phyloP scores from a whole-genome alignment of 2,329 filamentous ascomycete genomes.

The Aspergillus novofumigatus region DNA sequence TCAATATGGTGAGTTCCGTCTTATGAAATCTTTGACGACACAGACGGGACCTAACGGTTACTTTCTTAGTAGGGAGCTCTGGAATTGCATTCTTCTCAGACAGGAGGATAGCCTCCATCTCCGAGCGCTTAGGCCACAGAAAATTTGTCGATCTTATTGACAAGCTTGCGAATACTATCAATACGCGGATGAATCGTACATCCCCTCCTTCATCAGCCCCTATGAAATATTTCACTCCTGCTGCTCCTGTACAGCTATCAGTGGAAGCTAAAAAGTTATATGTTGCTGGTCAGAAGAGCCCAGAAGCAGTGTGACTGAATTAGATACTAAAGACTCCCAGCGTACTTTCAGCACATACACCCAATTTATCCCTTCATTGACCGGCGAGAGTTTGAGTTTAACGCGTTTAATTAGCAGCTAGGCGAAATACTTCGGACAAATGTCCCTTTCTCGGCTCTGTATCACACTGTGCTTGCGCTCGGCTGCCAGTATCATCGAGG shows the following conservation, averaged over 20 bases:
- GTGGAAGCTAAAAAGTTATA: slow-evolving; percentile 18
- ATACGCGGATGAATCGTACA: no score
- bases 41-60: slow-evolving; percentile 15
- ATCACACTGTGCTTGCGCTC: slow-evolving; percentile 36
- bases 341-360: slow-evolving; percentile 41
- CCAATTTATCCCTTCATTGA: slow-evolving; percentile 42
- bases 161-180: no score
- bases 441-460: slow-evolving; percentile 37
- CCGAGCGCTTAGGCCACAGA: slow-evolving; percentile 21
- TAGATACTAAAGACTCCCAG: slow-evolving; percentile 12
- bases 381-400: slow-evolving; percentile 31
- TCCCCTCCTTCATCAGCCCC: no score
- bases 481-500: slow-evolving; percentile 35
- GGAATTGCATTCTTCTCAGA: slow-evolving; percentile 36
- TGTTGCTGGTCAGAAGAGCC: background rate
- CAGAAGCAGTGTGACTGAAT: background rate
- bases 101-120: slow-evolving; percentile 26
- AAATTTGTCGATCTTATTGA: background rate
- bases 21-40: background rate
- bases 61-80: slow-evolving; percentile 17
- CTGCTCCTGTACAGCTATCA: slow-evolving; percentile 11
- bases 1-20: background rate
- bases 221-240: no score
- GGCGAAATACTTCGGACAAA: slow-evolving; percentile 20
- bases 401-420: slow-evolving; percentile 25